Base-by-base conservation (phyloP, 805 yeast genomes). In the Candida nitratophila region DNA sequence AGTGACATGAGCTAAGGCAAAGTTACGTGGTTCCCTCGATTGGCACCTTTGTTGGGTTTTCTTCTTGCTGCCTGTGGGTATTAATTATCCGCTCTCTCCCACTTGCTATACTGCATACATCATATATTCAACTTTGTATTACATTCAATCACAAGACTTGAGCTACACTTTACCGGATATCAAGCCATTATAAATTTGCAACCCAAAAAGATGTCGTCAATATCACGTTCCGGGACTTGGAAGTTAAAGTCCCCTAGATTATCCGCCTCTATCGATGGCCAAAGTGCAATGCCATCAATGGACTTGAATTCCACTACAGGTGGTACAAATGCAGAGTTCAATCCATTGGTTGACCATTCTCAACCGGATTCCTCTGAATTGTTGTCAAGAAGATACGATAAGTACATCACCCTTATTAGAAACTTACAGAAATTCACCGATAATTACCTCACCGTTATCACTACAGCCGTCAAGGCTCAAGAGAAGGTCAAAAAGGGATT, bases 361-460 rank as follows among this genome's bases (percentile, higher is more conserved):
- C 46, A 45, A 10, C 64, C 63, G 1, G 62, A 61, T 40, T 57
- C 67, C 1, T 47, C 63, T 2, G 40, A 49, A 3, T n/a, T 61
- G 1, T 32, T 63, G 1, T 40, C 46, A 14, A 53, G 52, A 21
- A 50, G 68, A 41, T 57, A 57, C 39, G 57, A 51, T 12, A 62
- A 62, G 44, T 63, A 57, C 42, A 31, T 55, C 3, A 42, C 53
- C 16, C 43, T 63, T 16, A 43, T 64, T 21, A 46, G 48, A 21
- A 50, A 52, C 16, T 29, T 64, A 7, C 55, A 58, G 40, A 22
- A 45, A 2, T 60, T 56, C 44, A 50, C 56, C 1, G 58, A 55
- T 11, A 55, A 60, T 27, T 60, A 62, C 39, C 36, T 56, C 10
- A 22, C 37, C 15, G 46, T 63, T 11, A 49, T 65, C 1, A 31